Percentiles rank a stretch among this genome's conserved stretches.
Conservation (phyloP, 352 stramenopile species). For the Phytophthora melonis region DNA sequence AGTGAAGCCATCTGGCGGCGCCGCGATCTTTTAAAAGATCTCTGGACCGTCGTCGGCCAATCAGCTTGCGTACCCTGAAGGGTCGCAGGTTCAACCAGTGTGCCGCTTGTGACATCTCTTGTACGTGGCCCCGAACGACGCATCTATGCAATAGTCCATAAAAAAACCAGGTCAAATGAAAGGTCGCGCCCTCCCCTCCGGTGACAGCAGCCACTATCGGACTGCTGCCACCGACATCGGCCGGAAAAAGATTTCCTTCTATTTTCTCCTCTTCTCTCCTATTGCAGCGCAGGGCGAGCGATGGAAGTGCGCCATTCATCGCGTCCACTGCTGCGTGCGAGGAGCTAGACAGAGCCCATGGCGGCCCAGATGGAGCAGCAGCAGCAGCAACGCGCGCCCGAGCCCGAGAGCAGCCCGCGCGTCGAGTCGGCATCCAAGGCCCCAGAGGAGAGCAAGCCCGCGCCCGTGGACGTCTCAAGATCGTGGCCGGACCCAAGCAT, state of each 20-base stretch:
- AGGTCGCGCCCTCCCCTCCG: neutral
- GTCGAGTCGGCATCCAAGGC: conserved; percentile 11
- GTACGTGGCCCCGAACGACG: neutral
- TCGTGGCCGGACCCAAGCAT: conserved; percentile 31
- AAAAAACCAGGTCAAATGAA: neutral
- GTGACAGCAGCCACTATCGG: neutral
- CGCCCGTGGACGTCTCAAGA: conserved; percentile 4
- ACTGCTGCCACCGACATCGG: neutral
- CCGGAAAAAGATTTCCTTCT: conserved; percentile 47
- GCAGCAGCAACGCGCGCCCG: conserved; percentile 33
- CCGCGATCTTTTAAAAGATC: conserved; percentile 14
- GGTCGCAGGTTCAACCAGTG: conserved; percentile 11
- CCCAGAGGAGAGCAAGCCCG: conserved; percentile 25
- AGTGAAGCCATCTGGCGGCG: neutral
- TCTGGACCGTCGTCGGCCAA: conserved; percentile 21
- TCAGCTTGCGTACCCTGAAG: conserved; percentile 18
- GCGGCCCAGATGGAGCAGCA: conserved; percentile 45
- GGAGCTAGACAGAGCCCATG: conserved; percentile 4
- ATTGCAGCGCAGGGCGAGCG: neutral
- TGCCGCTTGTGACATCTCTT: neutral
- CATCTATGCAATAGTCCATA: neutral
- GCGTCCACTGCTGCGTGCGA: conserved; percentile 17
- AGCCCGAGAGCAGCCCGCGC: conserved; percentile 32
- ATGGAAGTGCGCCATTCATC: conserved; percentile 43
- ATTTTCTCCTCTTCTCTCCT: conserved; percentile 36